phyloP scores from a whole-genome alignment of 441 rosid species.

The Adansonia grandidieri region DNA sequence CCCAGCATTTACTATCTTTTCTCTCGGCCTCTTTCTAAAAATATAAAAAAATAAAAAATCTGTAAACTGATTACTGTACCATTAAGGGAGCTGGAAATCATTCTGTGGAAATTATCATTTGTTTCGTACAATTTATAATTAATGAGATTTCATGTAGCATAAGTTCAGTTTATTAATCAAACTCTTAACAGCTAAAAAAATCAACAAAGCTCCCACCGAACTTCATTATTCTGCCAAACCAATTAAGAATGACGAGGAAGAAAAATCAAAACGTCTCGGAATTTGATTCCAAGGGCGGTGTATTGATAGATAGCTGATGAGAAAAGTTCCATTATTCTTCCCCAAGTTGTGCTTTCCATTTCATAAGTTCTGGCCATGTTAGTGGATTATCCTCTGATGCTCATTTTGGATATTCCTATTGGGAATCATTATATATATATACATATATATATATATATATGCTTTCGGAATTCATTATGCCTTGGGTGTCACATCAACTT shows the following conservation, averaged over 20 bases:
- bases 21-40: too few species aligned
- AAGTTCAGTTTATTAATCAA: too few species aligned
- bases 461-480: constrained; percentile 2
- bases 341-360: not conserved
- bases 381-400: not conserved
- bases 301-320: not conserved
- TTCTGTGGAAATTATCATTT: not conserved
- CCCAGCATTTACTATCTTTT: too few species aligned
- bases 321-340: not conserved
- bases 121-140: not conserved
- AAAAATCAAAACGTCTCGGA: not conserved
- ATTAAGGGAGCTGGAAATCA: not conserved
- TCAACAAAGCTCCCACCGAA: not conserved
- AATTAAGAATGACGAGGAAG: not conserved
- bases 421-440: not conserved
- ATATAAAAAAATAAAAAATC: not conserved
- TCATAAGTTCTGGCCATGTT: not conserved
- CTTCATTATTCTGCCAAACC: not conserved
- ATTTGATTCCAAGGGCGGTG: not conserved
- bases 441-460: not conserved
- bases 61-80: not conserved
- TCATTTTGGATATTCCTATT: not conserved
- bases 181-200: not conserved
- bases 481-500: not conserved
- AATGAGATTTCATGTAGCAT: not conserved